Evolutionary conservation across 257 asterid species (phyloP).

Genomic region (Nicotiana noctiflora): DNA sequence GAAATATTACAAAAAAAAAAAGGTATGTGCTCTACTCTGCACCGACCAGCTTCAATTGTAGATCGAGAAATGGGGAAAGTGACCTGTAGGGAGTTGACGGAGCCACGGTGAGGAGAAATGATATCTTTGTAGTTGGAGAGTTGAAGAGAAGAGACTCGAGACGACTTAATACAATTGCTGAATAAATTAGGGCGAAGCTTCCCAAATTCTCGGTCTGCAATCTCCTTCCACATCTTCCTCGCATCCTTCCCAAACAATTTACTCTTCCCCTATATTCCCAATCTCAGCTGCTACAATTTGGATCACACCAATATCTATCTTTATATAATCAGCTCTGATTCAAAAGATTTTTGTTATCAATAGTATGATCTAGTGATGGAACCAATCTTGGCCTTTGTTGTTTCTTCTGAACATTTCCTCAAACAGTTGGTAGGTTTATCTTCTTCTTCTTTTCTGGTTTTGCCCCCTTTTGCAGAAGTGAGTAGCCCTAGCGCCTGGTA

Average conservation of each 20-base stretch:
- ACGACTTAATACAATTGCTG: constrained; percentile 49
- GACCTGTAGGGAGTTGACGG: constrained; percentile 91
- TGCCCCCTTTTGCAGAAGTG: neutral
- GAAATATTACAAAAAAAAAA: too few species aligned
- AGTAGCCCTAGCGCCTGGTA: neutral
- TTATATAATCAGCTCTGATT: neutral
- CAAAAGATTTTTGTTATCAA: neutral
- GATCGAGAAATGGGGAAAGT: neutral
- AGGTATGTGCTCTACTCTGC: neutral
- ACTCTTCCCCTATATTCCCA: constrained; percentile 12
- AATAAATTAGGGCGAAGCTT: constrained; percentile 79
- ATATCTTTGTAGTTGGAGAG: constrained; percentile 92
- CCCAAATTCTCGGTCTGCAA: constrained; percentile 83
- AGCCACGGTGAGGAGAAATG: constrained; percentile 81
- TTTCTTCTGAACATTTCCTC: constrained; percentile 10
- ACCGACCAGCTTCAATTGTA: neutral
- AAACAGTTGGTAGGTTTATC: neutral
- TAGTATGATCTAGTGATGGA: neutral
- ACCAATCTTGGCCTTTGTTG: constrained; percentile 1
- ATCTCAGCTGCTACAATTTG: neutral
- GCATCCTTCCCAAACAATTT: constrained; percentile 55
- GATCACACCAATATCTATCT: neutral
- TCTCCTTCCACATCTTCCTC: constrained; percentile 99
- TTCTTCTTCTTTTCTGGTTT: neutral
- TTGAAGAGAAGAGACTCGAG: constrained; percentile 60